Base-by-base conservation (phyloP, 2,329 filamentous ascomycete species). In the Botrytis sinoallii region DNA sequence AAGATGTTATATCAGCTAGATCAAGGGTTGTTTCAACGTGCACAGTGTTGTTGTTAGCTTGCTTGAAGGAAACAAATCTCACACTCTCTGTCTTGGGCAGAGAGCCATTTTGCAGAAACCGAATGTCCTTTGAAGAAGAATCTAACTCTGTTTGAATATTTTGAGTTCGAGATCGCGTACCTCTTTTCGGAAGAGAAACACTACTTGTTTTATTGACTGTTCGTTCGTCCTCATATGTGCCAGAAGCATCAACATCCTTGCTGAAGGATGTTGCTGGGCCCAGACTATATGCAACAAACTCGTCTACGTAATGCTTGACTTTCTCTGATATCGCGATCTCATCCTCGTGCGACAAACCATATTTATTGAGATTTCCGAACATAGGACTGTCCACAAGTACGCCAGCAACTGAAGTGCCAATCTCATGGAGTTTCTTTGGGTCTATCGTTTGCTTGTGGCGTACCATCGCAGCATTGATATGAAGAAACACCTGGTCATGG, bases 291-390 rank as follows among this genome's bases (percentile, higher is more conserved):
- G 57, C 48, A 16, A 71, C 68, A 57, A 71, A 74, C 8, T 71
- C 48, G 32, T 74, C 60, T 48, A 74, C 60, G n/a, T 71, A 71
- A 25, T 63, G 35, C 18, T 61, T 52, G 9, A 61, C 68, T n/a
- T 60, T 71, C 74, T 73, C 52, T 29, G 60, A 66, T 65, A 74
- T 71, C 48, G 8, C 29, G 14, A 25, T 64, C 63, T 67, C 72
- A 32, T 74, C 57, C 14, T 71, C 59, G 22, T 8, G 44, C 42
- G 72, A 74, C 25, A 74, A 20, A 18, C 16, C 61, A 48, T 71
- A 22, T 40, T 40, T 46, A 46, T 29, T 32, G 32, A 71, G n/a
- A 22, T 48, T 42, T 25, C 52, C 72, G 32, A 74, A 71, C 32
- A 59, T 46, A n/a, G 48, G 40, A 25, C 59, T 52, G 6, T 65